phyloP scores from a whole-genome alignment of 257 asterid genomes.

The Ilex aquifolium region DNA sequence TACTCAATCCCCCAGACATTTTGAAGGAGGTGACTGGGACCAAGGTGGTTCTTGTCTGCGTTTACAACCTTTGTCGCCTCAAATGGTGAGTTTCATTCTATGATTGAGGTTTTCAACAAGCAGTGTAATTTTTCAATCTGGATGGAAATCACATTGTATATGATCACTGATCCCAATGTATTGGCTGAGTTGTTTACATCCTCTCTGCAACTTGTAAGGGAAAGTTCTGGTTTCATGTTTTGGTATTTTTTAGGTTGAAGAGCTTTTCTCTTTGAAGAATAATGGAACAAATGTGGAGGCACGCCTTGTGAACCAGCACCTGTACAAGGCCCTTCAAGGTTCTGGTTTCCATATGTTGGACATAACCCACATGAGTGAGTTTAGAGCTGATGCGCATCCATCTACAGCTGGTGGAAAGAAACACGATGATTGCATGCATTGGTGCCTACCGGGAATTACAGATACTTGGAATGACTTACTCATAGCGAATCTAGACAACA shows the following conservation, averaged over 20 bases:
- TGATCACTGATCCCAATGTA: background rate
- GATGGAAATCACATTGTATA: background rate
- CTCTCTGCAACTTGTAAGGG: background rate
- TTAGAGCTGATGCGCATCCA: conserved; percentile 91
- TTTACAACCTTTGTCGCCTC: conserved; percentile 48
- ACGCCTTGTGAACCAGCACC: conserved; percentile 72
- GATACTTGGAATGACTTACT: conserved; percentile 92
- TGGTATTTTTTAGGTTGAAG: conserved; percentile 50
- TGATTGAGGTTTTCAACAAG: background rate
- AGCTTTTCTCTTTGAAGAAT: conserved; percentile 50
- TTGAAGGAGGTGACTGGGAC: conserved; percentile 98
- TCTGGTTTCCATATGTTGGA: conserved; percentile 55
- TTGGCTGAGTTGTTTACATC: background rate
- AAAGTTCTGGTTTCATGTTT: conserved; percentile 1
- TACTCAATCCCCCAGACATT: conserved; percentile 91
- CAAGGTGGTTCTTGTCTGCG: conserved; percentile 91
- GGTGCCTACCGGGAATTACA: conserved; percentile 94
- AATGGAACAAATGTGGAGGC: conserved; percentile 88
- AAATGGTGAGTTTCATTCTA: conserved; percentile 48
- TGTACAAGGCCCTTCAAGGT: conserved; percentile 48
- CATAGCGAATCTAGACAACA: conserved; percentile 41
- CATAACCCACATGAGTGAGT: conserved; percentile 69
- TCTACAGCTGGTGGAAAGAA: conserved; percentile 74
- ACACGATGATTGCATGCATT: conserved; percentile 96
- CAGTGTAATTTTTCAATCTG: background rate